Evolutionary conservation across 306 rosid species (phyloP).

Genomic region (Begonia masoniana): DNA sequence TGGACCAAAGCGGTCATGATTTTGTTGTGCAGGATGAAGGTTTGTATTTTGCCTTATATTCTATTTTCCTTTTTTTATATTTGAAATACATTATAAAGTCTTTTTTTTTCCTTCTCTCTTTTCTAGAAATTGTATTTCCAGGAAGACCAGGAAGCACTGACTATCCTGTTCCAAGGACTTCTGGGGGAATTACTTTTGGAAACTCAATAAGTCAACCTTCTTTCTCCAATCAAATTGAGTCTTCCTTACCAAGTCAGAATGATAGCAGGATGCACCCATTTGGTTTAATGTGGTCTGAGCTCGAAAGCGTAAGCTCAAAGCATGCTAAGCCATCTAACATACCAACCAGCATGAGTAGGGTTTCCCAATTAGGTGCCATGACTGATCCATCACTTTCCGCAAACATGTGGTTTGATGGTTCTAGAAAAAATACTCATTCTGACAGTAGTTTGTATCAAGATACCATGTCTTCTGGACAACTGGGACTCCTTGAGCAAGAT

Average conservation of each 20-base stretch:
- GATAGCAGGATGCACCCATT: constrained; percentile 44
- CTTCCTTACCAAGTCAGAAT: constrained; percentile 22
- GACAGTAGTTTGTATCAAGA: constrained; percentile 27
- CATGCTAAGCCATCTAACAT: constrained; percentile 15
- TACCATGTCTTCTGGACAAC: constrained; percentile 13
- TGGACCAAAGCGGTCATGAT: constrained; percentile 27
- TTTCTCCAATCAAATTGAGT: constrained; percentile 19
- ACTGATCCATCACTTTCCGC: constrained; percentile 23
- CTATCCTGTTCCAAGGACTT: constrained; percentile 18
- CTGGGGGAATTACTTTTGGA: constrained; percentile 14
- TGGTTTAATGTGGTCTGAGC: constrained; percentile 52
- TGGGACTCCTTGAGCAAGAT: constrained; percentile 29
- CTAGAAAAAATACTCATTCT: constrained; percentile 23
- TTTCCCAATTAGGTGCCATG: constrained; percentile 21
- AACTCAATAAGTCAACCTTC: constrained; percentile 20
- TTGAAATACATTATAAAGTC: too few species aligned
- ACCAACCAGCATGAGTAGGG: constrained; percentile 24
- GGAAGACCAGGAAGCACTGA: constrained; percentile 24
- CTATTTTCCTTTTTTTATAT: too few species aligned
- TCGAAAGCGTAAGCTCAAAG: constrained; percentile 26
- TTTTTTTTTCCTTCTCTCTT: neutral
- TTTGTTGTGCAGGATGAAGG: constrained; percentile 37
- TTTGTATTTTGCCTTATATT: constrained; percentile 10
- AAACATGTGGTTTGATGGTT: constrained; percentile 31
- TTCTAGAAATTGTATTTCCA: constrained; percentile 28